These are phyloP conservation scores for Termitomyces sp. DNA, from an alignment of 768 basidiomycete genomes.

Conservation along the genomic window DNA sequence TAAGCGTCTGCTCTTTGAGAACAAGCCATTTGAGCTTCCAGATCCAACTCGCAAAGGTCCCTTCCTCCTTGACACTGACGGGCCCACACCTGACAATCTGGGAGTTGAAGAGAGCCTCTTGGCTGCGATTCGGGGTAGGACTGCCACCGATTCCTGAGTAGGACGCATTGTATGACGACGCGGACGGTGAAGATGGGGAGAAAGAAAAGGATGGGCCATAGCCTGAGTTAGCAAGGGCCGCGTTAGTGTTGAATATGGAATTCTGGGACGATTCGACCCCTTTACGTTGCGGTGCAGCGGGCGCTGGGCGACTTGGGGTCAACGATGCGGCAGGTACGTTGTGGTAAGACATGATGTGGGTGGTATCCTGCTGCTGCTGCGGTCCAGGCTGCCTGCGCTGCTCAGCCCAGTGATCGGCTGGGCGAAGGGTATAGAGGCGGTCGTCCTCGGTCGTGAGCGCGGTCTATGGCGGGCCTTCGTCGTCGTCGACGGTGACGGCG, in stretches of 20 bases:
- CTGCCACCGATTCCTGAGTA: constrained; percentile 84
- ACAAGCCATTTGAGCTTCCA: constrained; percentile 92
- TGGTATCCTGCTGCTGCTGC: constrained; percentile 4
- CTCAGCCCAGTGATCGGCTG: not conserved
- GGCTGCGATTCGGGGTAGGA: constrained; percentile 65
- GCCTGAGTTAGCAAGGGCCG: constrained; percentile 49
- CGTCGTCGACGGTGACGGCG: constrained; percentile 16
- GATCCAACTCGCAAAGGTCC: constrained; percentile 80
- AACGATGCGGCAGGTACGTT: constrained; percentile 52
- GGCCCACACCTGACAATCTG: constrained; percentile 67
- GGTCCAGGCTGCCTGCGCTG: constrained; percentile 11
- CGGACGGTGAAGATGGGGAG: constrained; percentile 46
- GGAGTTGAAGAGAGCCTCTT: constrained; percentile 32
- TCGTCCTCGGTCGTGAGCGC: constrained; percentile 8
- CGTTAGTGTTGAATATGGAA: constrained; percentile 35
- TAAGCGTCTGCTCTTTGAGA: constrained; percentile 74
- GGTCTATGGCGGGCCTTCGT: constrained; percentile 5
- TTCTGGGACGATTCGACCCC: constrained; percentile 34
- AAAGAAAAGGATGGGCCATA: constrained; percentile 62
- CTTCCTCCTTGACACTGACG: constrained; percentile 92
- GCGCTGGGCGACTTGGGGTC: constrained; percentile 78
- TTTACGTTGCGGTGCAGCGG: constrained; percentile 61
- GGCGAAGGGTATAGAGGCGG: constrained; percentile 3
- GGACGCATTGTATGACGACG: constrained; percentile 61
- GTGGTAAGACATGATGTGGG: constrained; percentile 33